Evolutionary conservation across 108 stramenopile genomes (phyloP).

Genomic region (Nitzschia sp.): DNA sequence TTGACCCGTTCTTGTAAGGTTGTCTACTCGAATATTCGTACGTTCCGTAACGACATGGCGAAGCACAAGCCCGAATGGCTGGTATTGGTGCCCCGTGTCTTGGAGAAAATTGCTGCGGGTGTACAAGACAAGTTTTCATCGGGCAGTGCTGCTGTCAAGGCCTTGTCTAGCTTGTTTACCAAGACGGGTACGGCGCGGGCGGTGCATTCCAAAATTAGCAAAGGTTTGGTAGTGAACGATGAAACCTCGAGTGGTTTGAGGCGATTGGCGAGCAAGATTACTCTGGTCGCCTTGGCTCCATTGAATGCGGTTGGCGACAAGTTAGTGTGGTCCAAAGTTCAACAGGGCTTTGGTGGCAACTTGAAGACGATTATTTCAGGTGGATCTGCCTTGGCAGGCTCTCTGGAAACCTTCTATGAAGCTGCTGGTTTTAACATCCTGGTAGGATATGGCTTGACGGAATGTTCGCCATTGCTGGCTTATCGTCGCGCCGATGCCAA

Average conservation of each 20-base stretch:
- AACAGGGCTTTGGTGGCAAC: slow-evolving; percentile 90
- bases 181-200: slow-evolving; percentile 51
- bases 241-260: slow-evolving; percentile 50
- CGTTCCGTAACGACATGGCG: slow-evolving; percentile 92
- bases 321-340: slow-evolving; percentile 90
- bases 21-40: slow-evolving; percentile 88
- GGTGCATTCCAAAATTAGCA: slow-evolving; percentile 63
- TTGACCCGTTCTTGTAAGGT: slow-evolving; percentile 78
- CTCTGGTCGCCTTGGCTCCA: slow-evolving; percentile 61
- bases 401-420: slow-evolving; percentile 89
- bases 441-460: slow-evolving; percentile 94
- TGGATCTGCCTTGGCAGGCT: slow-evolving; percentile 87
- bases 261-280: slow-evolving; percentile 47
- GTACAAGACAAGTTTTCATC: slow-evolving; percentile 88
- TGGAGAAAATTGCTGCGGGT: slow-evolving; percentile 90
- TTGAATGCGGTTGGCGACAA: slow-evolving; percentile 87
- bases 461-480: slow-evolving; percentile 81
- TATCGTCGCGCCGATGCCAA: slow-evolving; percentile 74
- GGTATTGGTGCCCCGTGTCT: slow-evolving; percentile 89
- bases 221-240: slow-evolving; percentile 68
- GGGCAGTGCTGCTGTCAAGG: slow-evolving; percentile 74
- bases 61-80: slow-evolving; percentile 92
- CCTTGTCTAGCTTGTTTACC: slow-evolving; percentile 74
- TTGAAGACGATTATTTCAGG: slow-evolving; percentile 84
- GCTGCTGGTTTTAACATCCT: slow-evolving; percentile 78